Evolutionary conservation across 805 yeast species (phyloP).

Genomic region (Kodamaea jinghongensis): DNA sequence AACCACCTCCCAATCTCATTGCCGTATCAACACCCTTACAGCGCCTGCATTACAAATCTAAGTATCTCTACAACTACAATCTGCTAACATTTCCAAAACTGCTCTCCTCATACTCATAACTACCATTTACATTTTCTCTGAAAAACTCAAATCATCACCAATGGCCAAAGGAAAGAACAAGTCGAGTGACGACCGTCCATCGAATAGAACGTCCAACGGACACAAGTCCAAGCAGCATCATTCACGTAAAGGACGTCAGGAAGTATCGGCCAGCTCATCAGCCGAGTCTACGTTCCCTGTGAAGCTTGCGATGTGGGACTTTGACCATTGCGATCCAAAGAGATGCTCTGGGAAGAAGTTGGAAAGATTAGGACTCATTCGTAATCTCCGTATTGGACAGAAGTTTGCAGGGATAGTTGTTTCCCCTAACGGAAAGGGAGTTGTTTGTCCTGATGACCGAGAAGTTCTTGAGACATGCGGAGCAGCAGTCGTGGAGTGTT

Average conservation of each 20-base stretch:
- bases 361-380: slow-evolving; percentile 82
- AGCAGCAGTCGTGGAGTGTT: slow-evolving; percentile 97
- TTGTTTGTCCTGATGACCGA: slow-evolving; percentile 84
- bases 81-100: too few relatives aligned
- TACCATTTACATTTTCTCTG: too few relatives aligned
- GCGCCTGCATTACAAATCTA: too few relatives aligned
- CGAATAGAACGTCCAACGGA: slow-evolving; percentile 50
- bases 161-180: slow-evolving; percentile 62
- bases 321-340: slow-evolving; percentile 97
- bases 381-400: slow-evolving; percentile 82
- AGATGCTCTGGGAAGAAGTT: slow-evolving; percentile 94
- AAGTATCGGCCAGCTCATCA: slow-evolving; percentile 28
- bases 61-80: too few relatives aligned
- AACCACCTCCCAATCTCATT: too few relatives aligned
- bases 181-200: slow-evolving; percentile 39
- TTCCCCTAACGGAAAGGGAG: slow-evolving; percentile 86
- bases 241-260: slow-evolving; percentile 37
- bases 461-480: slow-evolving; percentile 77
- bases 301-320: slow-evolving; percentile 97
- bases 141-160: neutral
- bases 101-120: too few relatives aligned
- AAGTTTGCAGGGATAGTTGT: slow-evolving; percentile 89
- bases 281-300: slow-evolving; percentile 57
- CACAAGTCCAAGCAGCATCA: slow-evolving; percentile 55
- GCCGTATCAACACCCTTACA: too few relatives aligned